phyloP scores from a whole-genome alignment of 768 basidiomycete species.

The Boletales sp. region DNA sequence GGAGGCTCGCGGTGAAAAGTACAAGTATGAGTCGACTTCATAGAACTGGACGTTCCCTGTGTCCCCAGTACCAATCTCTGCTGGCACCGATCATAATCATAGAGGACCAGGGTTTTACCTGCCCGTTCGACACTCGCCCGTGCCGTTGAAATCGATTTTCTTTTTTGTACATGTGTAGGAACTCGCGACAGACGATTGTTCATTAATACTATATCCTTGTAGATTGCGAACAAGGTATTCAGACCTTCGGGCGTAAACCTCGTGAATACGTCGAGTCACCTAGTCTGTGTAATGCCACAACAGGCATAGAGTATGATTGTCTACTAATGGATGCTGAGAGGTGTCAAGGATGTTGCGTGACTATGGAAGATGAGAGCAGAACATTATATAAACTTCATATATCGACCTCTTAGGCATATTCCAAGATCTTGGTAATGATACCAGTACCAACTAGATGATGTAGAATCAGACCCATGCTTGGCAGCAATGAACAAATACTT shows the following conservation, averaged over 20 bases:
- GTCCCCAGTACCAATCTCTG: constrained; percentile 4
- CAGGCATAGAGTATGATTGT: not conserved
- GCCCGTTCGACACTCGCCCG: not conserved
- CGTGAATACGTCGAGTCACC: too few relatives aligned
- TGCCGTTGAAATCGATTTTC: too few relatives aligned
- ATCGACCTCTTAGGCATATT: constrained; percentile 29
- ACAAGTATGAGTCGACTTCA: constrained; percentile 68
- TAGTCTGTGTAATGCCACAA: too few relatives aligned
- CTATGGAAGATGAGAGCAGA: constrained; percentile 17
- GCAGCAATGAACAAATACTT: constrained; percentile 23
- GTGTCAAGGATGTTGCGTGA: constrained; percentile 9
- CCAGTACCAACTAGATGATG: constrained; percentile 78
- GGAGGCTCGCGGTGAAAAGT: constrained; percentile 90
- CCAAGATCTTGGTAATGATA: constrained; percentile 82
- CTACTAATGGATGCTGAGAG: constrained; percentile 16
- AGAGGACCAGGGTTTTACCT: not conserved
- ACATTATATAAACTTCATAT: constrained; percentile 13
- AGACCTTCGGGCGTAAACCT: too few relatives aligned
- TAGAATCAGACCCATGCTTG: constrained; percentile 10
- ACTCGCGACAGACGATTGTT: too few relatives aligned
- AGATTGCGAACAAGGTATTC: too few relatives aligned
- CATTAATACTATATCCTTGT: too few relatives aligned
- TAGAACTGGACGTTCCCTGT: constrained; percentile 13
- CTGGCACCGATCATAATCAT: not conserved
- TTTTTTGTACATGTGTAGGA: too few relatives aligned